Conservation (phyloP, 768 basidiomycete genomes). For the Boletellus ananiceps region DNA sequence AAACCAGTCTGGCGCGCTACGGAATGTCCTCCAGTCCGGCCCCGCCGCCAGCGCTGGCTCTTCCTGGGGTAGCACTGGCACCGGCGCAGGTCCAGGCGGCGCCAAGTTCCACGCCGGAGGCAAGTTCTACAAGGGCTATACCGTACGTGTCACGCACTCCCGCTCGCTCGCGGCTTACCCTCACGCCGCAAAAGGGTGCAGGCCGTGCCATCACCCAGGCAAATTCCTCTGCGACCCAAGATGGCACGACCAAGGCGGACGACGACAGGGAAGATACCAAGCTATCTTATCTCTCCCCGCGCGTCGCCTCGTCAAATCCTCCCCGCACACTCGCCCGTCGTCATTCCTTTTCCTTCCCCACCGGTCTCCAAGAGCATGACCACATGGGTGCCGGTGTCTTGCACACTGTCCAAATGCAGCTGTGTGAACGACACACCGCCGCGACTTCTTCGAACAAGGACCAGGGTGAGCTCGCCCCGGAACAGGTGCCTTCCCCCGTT, state of each 20-base stretch:
- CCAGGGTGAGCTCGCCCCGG: slow-evolving; percentile 8
- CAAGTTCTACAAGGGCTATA: slow-evolving; percentile 65
- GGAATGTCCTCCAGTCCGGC: slow-evolving; percentile 69
- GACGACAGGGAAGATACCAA: slow-evolving; percentile 59
- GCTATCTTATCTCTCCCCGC: slow-evolving; percentile 28
- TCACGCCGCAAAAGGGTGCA: slow-evolving; percentile 45
- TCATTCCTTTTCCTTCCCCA: slow-evolving; percentile 52
- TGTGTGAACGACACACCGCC: slow-evolving; percentile 54
- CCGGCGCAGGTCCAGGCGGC: slow-evolving; percentile 58
- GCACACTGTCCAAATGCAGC: slow-evolving; percentile 58
- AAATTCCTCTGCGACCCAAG: slow-evolving; percentile 54
- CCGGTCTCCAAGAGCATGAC: slow-evolving; percentile 35
- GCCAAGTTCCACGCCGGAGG: slow-evolving; percentile 69
- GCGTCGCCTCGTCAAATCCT: slow-evolving; percentile 28
- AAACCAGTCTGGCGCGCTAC: slow-evolving; percentile 60
- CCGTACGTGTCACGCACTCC: slow-evolving; percentile 39
- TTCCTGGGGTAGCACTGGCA: slow-evolving; percentile 47
- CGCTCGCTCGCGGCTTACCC: slow-evolving; percentile 1
- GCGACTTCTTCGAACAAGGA: slow-evolving; percentile 13
- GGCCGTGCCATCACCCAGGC: slow-evolving; percentile 69
- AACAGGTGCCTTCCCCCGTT: slow-evolving; percentile 25
- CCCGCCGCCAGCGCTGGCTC: slow-evolving; percentile 44
- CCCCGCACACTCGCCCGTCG: slow-evolving; percentile 50
- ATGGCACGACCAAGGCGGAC: slow-evolving; percentile 40
- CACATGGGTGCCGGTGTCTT: slow-evolving; percentile 48